Base-by-base conservation (phyloP, 1,139 yeast genomes). In the Pneumocystis sp. region DNA sequence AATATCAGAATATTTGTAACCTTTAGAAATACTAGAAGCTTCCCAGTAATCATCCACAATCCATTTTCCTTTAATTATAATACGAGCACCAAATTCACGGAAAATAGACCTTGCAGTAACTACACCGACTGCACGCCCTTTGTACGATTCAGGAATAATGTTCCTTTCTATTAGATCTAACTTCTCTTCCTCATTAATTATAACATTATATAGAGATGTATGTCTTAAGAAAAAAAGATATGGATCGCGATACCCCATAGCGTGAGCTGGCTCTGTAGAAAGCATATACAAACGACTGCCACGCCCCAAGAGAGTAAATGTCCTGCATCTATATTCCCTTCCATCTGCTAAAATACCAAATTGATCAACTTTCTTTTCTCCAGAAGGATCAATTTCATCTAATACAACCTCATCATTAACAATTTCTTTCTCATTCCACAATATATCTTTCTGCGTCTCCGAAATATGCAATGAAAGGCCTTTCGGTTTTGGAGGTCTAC, bases 241-340 rank as follows among this genome's bases (percentile, higher is more conserved):
- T 0, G 97, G 89, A 74, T 93, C 98, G 71, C 97, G 81, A 76
- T 90, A 90, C 2, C 97, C 97, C 70, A 91, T 90, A 71, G 91
- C 83, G 70, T 97, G 81, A 0, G 98, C 97, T 0, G 97, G 96
- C 73, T 91, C 97, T 0, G 97, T 91, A 1, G 96, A 87, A 62
- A 93, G 82, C 96, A 93, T 90, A 74, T 84, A 93, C 67, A 85
- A 79, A 68, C 85, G 80, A 57, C 84, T 82, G 3, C 96, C 96
- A 67, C 85, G 82, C 3, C 87, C 89, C 61, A 81, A 76, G 12
- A 91, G 82, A 3, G 89, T 88, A 76, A 93, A 93, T 0, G 95
- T 85, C 68, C 91, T 85, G 68, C 89, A 87, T 67, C 93, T 80
- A 76, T 82, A 93, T 71, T 83, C 82, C 70, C 97, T 81, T n/a